Percentiles rank a stretch among this genome's conserved stretches.
These are phyloP conservation scores for Pichia sp. DNA, from an alignment of 1,139 yeast species.

Conservation along the genomic window DNA sequence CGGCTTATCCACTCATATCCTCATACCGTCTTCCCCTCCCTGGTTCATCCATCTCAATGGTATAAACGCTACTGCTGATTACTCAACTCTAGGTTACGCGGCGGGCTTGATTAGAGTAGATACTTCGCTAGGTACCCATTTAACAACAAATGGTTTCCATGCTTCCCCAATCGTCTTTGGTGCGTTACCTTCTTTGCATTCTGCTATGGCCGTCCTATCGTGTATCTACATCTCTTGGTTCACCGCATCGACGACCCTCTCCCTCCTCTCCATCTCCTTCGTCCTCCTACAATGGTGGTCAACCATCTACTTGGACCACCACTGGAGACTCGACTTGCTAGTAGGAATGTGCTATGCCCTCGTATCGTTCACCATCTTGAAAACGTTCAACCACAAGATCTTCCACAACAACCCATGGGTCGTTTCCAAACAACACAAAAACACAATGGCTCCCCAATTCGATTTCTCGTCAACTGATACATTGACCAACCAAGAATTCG, in stretches of 20 bases:
- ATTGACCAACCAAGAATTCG: neutral
- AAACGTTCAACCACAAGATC: neutral
- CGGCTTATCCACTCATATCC: slow-evolving; percentile 59
- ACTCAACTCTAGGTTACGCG: slow-evolving; percentile 65
- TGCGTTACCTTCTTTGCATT: slow-evolving; percentile 65
- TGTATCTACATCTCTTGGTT: slow-evolving; percentile 41
- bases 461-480: too few relatives aligned
- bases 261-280: slow-evolving; percentile 35
- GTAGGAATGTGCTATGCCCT: slow-evolving; percentile 53
- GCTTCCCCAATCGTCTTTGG: slow-evolving; percentile 70
- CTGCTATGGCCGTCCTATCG: slow-evolving; percentile 43
- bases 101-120: slow-evolving; percentile 71
- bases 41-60: slow-evolving; percentile 67
- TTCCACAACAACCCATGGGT: neutral
- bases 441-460: neutral
- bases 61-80: slow-evolving; percentile 49
- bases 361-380: slow-evolving; percentile 13
- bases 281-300: slow-evolving; percentile 70
- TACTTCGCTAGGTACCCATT: slow-evolving; percentile 58
- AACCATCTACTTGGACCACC: slow-evolving; percentile 70
- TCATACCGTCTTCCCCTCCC: slow-evolving; percentile 69
- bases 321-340: slow-evolving; percentile 61
- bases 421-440: too few relatives aligned
- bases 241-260: slow-evolving; percentile 19
- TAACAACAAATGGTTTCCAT: slow-evolving; percentile 62